These are phyloP conservation scores for Aspergillus bertholletiae DNA, from an alignment of 495 filamentous ascomycete species.

Conservation along the genomic window DNA sequence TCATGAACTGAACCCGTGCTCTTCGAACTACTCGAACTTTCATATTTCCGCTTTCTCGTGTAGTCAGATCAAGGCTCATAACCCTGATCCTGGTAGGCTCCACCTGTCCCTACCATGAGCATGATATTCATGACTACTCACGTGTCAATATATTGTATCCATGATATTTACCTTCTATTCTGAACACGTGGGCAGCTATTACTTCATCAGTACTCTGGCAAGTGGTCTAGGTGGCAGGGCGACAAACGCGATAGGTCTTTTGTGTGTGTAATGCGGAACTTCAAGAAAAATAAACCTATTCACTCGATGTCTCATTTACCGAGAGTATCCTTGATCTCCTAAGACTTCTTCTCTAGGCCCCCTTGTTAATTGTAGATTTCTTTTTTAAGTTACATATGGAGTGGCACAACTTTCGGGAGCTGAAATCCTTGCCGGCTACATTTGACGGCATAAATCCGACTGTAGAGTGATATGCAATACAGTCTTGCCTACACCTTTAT, in stretches of 20 bases:
- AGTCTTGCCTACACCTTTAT: not conserved
- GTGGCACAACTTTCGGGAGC: too few species aligned
- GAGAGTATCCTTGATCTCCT: slow-evolving; percentile 3
- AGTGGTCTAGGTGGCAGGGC: slow-evolving; percentile 28
- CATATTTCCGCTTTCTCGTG: slow-evolving; percentile 5
- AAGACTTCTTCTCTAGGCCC: too few species aligned
- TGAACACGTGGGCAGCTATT: slow-evolving; percentile 14
- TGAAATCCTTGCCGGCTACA: too few species aligned
- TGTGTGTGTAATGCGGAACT: slow-evolving; percentile 17
- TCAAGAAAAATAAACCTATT: slow-evolving; percentile 12
- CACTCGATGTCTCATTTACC: not conserved
- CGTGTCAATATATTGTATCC: slow-evolving; percentile 15
- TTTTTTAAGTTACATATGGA: too few species aligned
- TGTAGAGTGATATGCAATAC: too few species aligned
- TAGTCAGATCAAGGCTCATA: slow-evolving; percentile 17
- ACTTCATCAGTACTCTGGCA: slow-evolving; percentile 14
- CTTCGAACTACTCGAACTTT: slow-evolving; percentile 15
- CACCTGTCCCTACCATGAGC: not conserved
- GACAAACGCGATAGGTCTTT: slow-evolving; percentile 22
- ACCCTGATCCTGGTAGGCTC: slow-evolving; percentile 11
- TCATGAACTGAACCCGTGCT: slow-evolving; percentile 12
- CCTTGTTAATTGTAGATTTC: not conserved
- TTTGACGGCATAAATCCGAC: too few species aligned
- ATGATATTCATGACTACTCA: not conserved
- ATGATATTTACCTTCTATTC: slow-evolving; percentile 11